phyloP scores from a whole-genome alignment of 768 basidiomycete species.

The Mycena leptocephala region DNA sequence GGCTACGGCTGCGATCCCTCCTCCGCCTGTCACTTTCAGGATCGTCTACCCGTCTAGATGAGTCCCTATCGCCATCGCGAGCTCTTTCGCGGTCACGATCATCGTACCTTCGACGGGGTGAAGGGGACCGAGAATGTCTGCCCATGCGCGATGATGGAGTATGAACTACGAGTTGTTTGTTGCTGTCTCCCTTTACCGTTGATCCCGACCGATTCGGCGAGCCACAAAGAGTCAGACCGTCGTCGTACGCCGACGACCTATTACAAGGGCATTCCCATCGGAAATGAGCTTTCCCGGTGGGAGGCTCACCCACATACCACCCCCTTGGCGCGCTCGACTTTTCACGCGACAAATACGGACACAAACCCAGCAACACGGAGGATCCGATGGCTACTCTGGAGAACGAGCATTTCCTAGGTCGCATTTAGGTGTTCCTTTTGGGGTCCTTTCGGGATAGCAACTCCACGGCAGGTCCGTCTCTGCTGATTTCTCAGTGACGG shows the following conservation, averaged over 20 bases:
- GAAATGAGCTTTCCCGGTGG: constrained; percentile 20
- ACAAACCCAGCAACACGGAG: constrained; percentile 26
- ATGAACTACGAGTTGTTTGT: neutral
- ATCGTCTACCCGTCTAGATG: constrained; percentile 53
- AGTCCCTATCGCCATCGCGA: constrained; percentile 52
- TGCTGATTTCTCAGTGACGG: neutral
- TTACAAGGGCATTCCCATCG: neutral
- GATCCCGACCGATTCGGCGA: neutral
- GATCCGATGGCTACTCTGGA: constrained; percentile 13
- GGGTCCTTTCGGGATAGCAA: constrained; percentile 50
- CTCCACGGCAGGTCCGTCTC: constrained; percentile 62
- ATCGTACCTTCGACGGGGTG: constrained; percentile 59
- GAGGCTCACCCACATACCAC: neutral
- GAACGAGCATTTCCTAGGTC: constrained; percentile 19
- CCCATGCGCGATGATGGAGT: constrained; percentile 9
- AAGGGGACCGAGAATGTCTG: constrained; percentile 59
- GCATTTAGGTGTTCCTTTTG: constrained; percentile 14
- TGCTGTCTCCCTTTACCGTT: neutral
- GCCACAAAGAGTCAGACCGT: neutral
- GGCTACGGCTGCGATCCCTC: constrained; percentile 40
- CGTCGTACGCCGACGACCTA: neutral
- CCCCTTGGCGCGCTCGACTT: neutral
- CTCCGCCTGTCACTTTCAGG: constrained; percentile 47
- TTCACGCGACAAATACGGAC: constrained; percentile 13
- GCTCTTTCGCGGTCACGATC: constrained; percentile 53